Evolutionary conservation across 305 asterid species (phyloP), one percentile per base, ranked within the genome.

Genomic region (Plantago lanceolata): DNA sequence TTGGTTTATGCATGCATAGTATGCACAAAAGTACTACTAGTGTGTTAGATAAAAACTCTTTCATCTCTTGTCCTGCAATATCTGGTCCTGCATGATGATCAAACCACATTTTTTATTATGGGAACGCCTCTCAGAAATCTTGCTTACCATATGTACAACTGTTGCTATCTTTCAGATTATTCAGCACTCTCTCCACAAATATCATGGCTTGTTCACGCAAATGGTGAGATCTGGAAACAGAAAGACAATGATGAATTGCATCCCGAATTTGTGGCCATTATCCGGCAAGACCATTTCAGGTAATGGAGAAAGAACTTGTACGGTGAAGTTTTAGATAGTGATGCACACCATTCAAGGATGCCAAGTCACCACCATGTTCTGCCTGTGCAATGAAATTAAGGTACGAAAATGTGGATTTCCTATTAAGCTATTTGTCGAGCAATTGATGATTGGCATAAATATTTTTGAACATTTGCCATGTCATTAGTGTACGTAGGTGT

Each of bases 161-260:
- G 35, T 68, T 48, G 17, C 43, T 69, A 31, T 59, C 43, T 68
- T 78, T 73, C 82, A 84, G 95, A 90, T 77, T 88, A 84, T 73
- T 66, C 95, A 8, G 78, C 82, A 12, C 82, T 84, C 66, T 70
- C 89, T 71, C 87, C 96, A 68, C 96, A 89, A 73, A 83, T 86
- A 74, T 84, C 93, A 14, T 89, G 96, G 95, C 63, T 68, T n/a
- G 88, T 89, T 45, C 86, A 66, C 55, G 84, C 93, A 62, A 90
- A 86, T 19, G 94, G 94, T n/a, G 96, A 89, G 85, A 83, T 89
- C 82, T 86, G 96, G 96, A 89, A 86, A 78, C 89, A 76, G 31
- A 82, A 77, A 71, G 93, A 85, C 59, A 75, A 71, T 2, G 89
- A 81, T 9, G 83, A 76, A 14, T 31, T 79, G 77, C 87, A 81